phyloP scores from a whole-genome alignment of 1,284 basidiomycete genomes.

The Papiliotrema terrestris region DNA sequence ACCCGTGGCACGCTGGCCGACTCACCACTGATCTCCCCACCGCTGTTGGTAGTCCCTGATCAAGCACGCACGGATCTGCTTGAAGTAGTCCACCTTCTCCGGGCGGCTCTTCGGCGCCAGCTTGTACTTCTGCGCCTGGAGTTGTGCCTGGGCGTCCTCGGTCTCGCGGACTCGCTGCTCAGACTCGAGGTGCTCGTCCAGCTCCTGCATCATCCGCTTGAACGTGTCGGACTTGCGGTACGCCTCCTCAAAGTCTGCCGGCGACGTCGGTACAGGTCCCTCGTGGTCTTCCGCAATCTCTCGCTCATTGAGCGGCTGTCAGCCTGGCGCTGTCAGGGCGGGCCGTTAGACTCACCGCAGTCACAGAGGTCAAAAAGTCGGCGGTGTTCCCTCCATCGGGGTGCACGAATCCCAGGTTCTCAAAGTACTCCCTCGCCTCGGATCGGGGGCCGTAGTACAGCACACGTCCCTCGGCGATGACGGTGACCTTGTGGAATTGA shows the following conservation, averaged over 20 bases:
- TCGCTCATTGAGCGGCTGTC: conserved; percentile 53
- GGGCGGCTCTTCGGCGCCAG: conserved; percentile 24
- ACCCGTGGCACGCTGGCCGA: no score
- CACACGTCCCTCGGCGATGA: conserved; percentile 74
- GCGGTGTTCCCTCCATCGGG: conserved; percentile 49
- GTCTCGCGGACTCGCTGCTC: conserved; percentile 20
- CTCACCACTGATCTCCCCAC: conserved; percentile 41
- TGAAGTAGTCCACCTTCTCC: conserved; percentile 27
- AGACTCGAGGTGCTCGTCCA: conserved; percentile 30
- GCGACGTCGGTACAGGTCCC: conserved; percentile 56
- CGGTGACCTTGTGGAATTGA: conserved; percentile 65
- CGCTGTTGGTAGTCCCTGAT: conserved; percentile 41
- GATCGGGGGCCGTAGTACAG: conserved; percentile 73
- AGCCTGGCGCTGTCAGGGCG: not conserved
- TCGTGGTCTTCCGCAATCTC: conserved; percentile 54
- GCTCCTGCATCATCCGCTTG: conserved; percentile 30
- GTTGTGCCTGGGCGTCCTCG: conserved; percentile 11
- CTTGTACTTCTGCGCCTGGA: conserved; percentile 28
- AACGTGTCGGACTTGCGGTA: conserved; percentile 33
- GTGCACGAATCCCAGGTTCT: conserved; percentile 66
- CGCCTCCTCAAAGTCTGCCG: conserved; percentile 56
- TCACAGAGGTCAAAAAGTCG: conserved; percentile 61
- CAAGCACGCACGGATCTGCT: conserved; percentile 37
- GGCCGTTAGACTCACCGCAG: conserved; percentile 49
- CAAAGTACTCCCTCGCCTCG: conserved; percentile 74